Conservation (phyloP, 169 alveolate species). For the Theileria parva region DNA sequence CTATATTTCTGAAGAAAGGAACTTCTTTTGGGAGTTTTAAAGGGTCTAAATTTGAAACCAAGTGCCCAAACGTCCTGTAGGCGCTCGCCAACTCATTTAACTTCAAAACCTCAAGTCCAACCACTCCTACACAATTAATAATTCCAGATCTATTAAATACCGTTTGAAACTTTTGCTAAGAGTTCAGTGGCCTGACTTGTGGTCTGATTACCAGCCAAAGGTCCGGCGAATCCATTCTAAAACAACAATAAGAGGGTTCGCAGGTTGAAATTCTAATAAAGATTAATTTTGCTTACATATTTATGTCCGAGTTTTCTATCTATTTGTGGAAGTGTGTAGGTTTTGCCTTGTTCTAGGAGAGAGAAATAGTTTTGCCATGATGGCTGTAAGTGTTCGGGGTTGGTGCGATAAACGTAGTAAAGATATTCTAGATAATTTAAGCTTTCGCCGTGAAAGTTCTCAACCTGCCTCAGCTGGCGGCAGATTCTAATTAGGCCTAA, state of each 20-base stretch:
- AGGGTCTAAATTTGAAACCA: constrained; percentile 69
- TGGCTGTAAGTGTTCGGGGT: constrained; percentile 6
- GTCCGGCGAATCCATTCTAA: background rate
- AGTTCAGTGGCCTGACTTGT: constrained; percentile 16
- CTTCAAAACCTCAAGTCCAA: constrained; percentile 35
- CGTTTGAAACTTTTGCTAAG: background rate
- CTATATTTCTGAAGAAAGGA: constrained; percentile 65
- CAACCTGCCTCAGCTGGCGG: constrained; percentile 3
- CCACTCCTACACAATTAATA: constrained; percentile 2
- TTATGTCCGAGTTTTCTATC: background rate
- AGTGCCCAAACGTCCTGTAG: constrained; percentile 72
- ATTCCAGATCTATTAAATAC: background rate
- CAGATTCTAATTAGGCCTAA: constrained; percentile 7
- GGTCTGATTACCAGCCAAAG: background rate
- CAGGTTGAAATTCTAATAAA: background rate
- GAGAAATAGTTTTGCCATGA: constrained; percentile 21
- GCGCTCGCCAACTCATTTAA: constrained; percentile 69
- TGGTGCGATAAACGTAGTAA: constrained; percentile 9
- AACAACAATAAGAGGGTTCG: background rate
- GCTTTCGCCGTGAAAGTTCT: constrained; percentile 18
- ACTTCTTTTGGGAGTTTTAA: constrained; percentile 68
- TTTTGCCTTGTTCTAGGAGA: constrained; percentile 13
- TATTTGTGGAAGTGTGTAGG: background rate
- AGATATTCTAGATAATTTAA: constrained; percentile 16
- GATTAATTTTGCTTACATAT: constrained; percentile 4